phyloP scores from a whole-genome alignment of 192 early-diverging fungal genomes.

The Gonapodya prolifera region DNA sequence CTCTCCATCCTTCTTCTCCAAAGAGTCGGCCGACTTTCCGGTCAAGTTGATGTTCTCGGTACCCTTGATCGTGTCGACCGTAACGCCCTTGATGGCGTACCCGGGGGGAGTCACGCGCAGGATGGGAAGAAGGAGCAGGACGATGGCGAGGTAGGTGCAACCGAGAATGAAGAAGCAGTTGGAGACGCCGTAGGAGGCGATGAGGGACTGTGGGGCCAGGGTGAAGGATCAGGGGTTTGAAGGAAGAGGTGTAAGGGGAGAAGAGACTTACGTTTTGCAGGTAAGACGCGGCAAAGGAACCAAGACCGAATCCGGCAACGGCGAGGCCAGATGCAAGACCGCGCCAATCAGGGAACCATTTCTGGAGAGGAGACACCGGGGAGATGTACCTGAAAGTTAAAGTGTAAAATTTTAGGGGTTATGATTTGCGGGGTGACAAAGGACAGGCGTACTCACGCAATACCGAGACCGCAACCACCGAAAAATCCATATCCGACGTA shows the following conservation, averaged over 20 bases:
- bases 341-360: slow-evolving; percentile 1
- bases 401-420: too few species aligned
- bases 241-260: neutral
- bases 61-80: slow-evolving; percentile 25
- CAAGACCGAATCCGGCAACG: slow-evolving; percentile 1
- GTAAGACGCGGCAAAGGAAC: neutral
- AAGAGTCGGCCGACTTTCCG: slow-evolving; percentile 6
- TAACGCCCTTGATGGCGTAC: slow-evolving; percentile 52
- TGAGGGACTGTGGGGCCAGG: neutral
- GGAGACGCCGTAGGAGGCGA: neutral
- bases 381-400: slow-evolving; percentile 30
- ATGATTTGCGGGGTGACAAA: slow-evolving; percentile 19
- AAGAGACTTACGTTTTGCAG: neutral
- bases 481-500: slow-evolving; percentile 54
- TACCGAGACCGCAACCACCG: slow-evolving; percentile 44
- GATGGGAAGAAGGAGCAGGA: slow-evolving; percentile 27
- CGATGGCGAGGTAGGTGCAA: neutral
- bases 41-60: slow-evolving; percentile 7
- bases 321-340: slow-evolving; percentile 2
- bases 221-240: neutral
- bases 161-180: neutral
- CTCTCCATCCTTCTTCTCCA: too few species aligned
- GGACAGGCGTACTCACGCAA: slow-evolving; percentile 49
- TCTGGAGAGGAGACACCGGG: slow-evolving; percentile 23
- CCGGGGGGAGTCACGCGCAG: slow-evolving; percentile 49